Conservation (phyloP, 108 stramenopile species). For the Fragilaria radians region DNA sequence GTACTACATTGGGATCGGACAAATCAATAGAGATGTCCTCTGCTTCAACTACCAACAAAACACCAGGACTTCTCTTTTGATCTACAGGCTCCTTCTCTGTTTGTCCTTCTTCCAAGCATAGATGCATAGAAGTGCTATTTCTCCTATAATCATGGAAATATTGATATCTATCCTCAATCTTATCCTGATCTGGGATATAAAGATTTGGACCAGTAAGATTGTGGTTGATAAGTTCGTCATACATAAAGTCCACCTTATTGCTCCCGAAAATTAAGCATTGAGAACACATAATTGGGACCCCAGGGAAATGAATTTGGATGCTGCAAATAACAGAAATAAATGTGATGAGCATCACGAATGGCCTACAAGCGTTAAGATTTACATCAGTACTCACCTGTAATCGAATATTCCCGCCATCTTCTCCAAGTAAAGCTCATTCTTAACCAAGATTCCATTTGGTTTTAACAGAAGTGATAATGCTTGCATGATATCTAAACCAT, state of each 20-base stretch:
- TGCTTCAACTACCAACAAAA: slow-evolving; percentile 64
- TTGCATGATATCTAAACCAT: slow-evolving; percentile 68
- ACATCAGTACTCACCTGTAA: slow-evolving; percentile 19
- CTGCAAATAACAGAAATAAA: not conserved
- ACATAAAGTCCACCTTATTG: slow-evolving; percentile 65
- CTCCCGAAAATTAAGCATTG: slow-evolving; percentile 68
- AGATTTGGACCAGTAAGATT: slow-evolving; percentile 18
- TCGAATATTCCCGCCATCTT: slow-evolving; percentile 57
- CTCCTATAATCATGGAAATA: slow-evolving; percentile 58
- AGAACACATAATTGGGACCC: slow-evolving; percentile 63
- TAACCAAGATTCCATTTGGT: slow-evolving; percentile 79
- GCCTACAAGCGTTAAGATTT: not conserved
- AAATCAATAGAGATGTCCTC: slow-evolving; percentile 39
- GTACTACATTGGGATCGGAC: slow-evolving; percentile 9
- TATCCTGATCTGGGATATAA: slow-evolving; percentile 35
- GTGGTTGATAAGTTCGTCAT: slow-evolving; percentile 27
- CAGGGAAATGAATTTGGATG: slow-evolving; percentile 36
- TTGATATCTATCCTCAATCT: slow-evolving; percentile 44
- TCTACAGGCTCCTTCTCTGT: slow-evolving; percentile 22
- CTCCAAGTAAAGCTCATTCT: slow-evolving; percentile 74
- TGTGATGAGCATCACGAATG: not conserved
- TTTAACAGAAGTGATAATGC: slow-evolving; percentile 65
- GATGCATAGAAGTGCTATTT: slow-evolving; percentile 37
- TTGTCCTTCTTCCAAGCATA: slow-evolving; percentile 29
- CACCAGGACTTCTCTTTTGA: slow-evolving; percentile 52